Base-by-base conservation (phyloP, 768 basidiomycete species). In the Phanerodontia chrysosporium region DNA sequence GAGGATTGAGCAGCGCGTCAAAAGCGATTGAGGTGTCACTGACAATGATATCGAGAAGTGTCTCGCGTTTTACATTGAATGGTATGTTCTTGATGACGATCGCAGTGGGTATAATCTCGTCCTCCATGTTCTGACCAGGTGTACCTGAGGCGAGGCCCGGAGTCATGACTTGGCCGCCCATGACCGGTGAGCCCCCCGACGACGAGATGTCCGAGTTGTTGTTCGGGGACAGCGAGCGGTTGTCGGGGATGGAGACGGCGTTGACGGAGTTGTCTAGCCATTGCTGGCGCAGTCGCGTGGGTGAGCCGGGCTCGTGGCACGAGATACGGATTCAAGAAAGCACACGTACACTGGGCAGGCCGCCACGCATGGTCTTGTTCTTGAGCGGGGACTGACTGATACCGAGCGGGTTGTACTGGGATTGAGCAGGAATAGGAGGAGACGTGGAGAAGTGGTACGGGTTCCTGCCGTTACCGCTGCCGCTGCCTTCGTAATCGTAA, bases 11-110 rank as follows among this genome's bases (percentile, higher is more conserved):
- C 51, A 60, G 56, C 24, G 45, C 32, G 14, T 62, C 32, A 24
- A 21, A 45, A 55, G 49, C 45, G 27, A 42, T 10, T 27, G 45
- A 32, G n/a, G 45, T 9, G 30, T 6, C 45, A 83, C 92, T 64
- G 58, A 96, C 95, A 72, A 99, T 98, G 72, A 98, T 94, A 77
- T 90, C 89, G 69, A 98, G 86, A 66, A 99, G 84, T 45, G 92
- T 92, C 77, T 98, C 96, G 70, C 92, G 88, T 77, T 95, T 92
- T 65, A 98, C 94, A 68, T 95, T 95, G 81, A 99, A 99, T 65
- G 96, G 96, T 78, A 99, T 99, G 80, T 98, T 98, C 85, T 99
- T 99, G 75, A 99, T 98, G 71, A 99, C 97, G 69, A 99, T 98
- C 56, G 97, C 97, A 10, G 95, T 98, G 57, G 96, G 96, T 75